Base-by-base conservation (phyloP, 257 asterid genomes). In the Marsdenia floribunda region DNA sequence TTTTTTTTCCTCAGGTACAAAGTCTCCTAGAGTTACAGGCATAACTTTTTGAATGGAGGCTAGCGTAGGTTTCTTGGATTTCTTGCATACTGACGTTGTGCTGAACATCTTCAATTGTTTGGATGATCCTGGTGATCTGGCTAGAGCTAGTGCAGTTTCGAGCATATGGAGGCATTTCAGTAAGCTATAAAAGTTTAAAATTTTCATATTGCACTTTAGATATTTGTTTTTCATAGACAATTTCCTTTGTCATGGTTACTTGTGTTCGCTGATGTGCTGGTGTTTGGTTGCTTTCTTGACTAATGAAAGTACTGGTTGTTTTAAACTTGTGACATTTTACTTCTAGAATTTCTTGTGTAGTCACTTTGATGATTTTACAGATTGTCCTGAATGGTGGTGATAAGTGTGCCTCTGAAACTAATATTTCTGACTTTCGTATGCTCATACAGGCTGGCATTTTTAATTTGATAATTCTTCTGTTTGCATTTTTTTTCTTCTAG, bases 111-210 rank as follows among this genome's bases (percentile, higher is more conserved):
- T 86, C 78, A 35, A 22, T 35, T 72, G 73, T 52, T 81, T 83
- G 83, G 83, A 75, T 75, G 82, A 82, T 71, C 83, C 84, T n/a
- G 80, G 72, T 16, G 87, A 86, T 77, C 37, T 86, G 42, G 61
- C 77, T 53, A 82, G 83, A 55, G 87, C 85, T 22, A 49, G 76
- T 15, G n/a, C 68, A 46, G 86, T 86, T 2, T 83, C 88, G 10
- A 58, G 72, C 38, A 29, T 60, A 47, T 83, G 88, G 90, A 84
- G 54, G 18, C 75, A 66, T 67, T 78, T 77, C 18, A 82, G 98
- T 91, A 79, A 84, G 96, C 74, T 59, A 52, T 24, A 21, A 22
- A 22, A 4, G 40, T 50, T 3, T 15, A 0, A 12, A 40, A 0
- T 4, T 61, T 54, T 47, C 22, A 6, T 24, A 49, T 35, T 54